Evolutionary conservation across 2,329 filamentous ascomycete genomes (phyloP), one percentile per base, ranked within the genome.

Genomic region (Nannizzia gypsea): DNA sequence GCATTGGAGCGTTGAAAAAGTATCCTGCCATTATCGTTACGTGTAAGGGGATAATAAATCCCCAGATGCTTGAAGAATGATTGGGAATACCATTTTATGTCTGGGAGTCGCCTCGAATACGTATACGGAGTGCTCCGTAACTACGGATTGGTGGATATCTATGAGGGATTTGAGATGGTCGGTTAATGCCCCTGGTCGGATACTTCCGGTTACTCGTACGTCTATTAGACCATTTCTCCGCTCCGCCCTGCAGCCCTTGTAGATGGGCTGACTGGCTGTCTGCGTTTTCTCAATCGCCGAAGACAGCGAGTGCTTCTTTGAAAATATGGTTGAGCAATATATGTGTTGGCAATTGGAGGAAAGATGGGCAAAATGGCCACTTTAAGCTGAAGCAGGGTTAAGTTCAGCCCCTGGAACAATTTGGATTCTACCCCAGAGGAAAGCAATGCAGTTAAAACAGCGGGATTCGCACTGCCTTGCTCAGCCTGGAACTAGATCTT

Each of bases 171-270:
- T 46, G 42, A 22, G 20, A 26, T 11, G 3, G 22, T 26, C 3
- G 26, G 48, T n/a, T 42, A n/a, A 26, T 52, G 11, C 13, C 31
- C 31, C 13, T 52, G 15, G 13, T 52, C 48, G 48, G 48, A 52
- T 52, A 52, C 22, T 52, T 52, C 48, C 48, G 48, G 48, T 52
- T 52, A 52, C 48, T 52, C 17, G 48, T 52, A 28, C 15, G 31
- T 36, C 13, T 36, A 24, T 52, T 28, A 31, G 13, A 28, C n/a
- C 38, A 42, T 52, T 52, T 31, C 22, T 31, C 48, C 48, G 22
- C 48, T 28, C 13, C 26, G 6, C 22, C 22, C 28, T 13, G 22
- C 5, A 52, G 28, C 48, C 48, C 48, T 52, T 52, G 48, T 52
- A 52, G 48, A 52, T 52, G 22, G 22, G 48, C 26, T 26, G 22